phyloP scores from a whole-genome alignment of 1,284 basidiomycete species.

The Megacollybia platyphylla region DNA sequence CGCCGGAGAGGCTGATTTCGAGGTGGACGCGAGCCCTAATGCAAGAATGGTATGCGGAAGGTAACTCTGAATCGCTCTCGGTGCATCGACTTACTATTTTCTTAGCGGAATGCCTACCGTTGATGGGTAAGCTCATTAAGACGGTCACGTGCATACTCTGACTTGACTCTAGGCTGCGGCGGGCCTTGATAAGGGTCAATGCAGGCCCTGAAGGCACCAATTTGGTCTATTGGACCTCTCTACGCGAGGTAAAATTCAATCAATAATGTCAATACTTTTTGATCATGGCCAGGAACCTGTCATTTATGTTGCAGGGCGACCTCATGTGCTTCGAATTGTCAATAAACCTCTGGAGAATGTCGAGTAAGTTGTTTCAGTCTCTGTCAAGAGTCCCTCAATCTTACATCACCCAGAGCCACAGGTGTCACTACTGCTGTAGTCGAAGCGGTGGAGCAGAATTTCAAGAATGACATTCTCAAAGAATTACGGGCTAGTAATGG shows the following conservation, averaged over 20 bases:
- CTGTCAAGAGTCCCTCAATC: not conserved
- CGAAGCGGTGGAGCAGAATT: constrained; percentile 82
- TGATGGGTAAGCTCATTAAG: constrained; percentile 48
- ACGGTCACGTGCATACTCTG: constrained; percentile 4
- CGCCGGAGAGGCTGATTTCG: constrained; percentile 20
- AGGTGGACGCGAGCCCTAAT: constrained; percentile 21
- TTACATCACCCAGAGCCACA: constrained; percentile 52
- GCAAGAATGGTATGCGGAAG: constrained; percentile 77
- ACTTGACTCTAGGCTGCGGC: constrained; percentile 46
- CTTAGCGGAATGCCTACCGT: constrained; percentile 80
- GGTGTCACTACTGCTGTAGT: constrained; percentile 90
- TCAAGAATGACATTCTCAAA: constrained; percentile 83
- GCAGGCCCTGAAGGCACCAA: constrained; percentile 66
- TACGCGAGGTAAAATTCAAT: constrained; percentile 58
- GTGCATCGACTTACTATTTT: constrained; percentile 6
- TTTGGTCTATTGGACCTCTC: constrained; percentile 79
- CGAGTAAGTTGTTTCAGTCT: constrained; percentile 43
- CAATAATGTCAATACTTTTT: not conserved
- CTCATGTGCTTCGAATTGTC: constrained; percentile 87
- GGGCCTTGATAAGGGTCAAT: constrained; percentile 72
- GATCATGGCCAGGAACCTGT: constrained; percentile 64
- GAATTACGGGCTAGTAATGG: constrained; percentile 72
- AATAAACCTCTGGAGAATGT: constrained; percentile 88
- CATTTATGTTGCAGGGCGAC: constrained; percentile 80
- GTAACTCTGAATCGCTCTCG: constrained; percentile 21